Base-by-base conservation (phyloP, 1,284 basidiomycete genomes). In the Rhizopogon hawkerae region DNA sequence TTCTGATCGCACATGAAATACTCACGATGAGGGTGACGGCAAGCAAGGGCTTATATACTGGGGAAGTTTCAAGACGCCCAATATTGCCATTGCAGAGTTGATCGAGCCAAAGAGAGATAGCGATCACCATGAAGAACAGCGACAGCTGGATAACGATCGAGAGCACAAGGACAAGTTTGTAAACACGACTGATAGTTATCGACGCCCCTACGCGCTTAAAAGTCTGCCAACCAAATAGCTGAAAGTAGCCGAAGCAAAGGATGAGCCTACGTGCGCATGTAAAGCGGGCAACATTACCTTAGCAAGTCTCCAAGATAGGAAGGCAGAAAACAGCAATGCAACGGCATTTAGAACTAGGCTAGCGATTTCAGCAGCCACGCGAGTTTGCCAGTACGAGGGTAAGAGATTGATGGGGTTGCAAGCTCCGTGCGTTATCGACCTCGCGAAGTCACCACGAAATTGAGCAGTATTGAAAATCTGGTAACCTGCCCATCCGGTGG, bases 151-250 rank as follows among this genome's bases (percentile, higher is more conserved):
- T 79, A 24, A 76, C 69, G 53, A 86, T 86, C 1, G 83, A 87
- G 50, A 89, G 68, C 11, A 75, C 69, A 38, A 89, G 73, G 49
- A 89, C 81, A 41, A 81, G 68, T 63, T 79, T 84, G 70, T 89
- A 89, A 50, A 85, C 64, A 38, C 81, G 76, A 63, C 85, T 84
- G 64, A 89, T 86, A 8, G 72, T 74, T 54, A 79, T 69, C 5
- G 81, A 85, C n/a, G 86, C 85, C 39, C 85, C 86, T 47, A 89
- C 79, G 51, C 85, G 81, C 63, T 89, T 88, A 76, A 88, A 89
- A 0, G 86, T 89, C 64, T 87, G 83, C 85, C 85, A 89, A 38
- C 85, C 83, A 59, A 85, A 89, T 24, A 76, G 62, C 86, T 89
- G 24, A 18, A 50, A 3, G 26, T 35, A 44, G 36, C 13, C 45